Evolutionary conservation across 2,329 filamentous ascomycete genomes (phyloP), one percentile per base, ranked within the genome.

Genomic region (Colletotrichum tanaceti): DNA sequence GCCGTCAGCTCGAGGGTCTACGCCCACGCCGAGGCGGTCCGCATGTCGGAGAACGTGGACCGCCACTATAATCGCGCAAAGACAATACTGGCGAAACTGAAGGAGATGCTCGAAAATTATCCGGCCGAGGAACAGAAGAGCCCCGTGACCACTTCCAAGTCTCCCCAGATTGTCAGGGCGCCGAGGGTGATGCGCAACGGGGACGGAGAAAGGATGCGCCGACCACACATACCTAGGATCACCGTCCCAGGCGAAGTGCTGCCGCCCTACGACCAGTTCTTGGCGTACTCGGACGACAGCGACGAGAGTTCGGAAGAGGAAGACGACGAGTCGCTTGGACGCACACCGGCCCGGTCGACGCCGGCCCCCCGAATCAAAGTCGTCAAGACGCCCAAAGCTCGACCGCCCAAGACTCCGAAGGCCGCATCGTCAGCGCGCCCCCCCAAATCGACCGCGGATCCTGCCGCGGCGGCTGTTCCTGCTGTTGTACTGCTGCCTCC

Each of bases 161-260:
- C 87, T 13, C 87, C 87, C 18, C 84, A 87, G 72, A 74, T 84
- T 71, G 77, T 79, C 16, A 83, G 86, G 52, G 78, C 77, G 10
- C 79, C 82, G 5, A 88, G 87, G 75, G 76, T 84, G 38, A 73
- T 83, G 57, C 82, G 83, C 39, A 79, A 80, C 35, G 82, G 81
- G 35, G 80, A 79, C 58, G 83, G 80, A 5, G 81, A 85, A 61
- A 86, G 80, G 73, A 77, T 81, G 39, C 82, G 80, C 39, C 80
- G 82, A 20, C 84, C 79, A 16, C 78, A 77, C 41, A 82, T 85
- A 5, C 87, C 88, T 6, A 82, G 86, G 49, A 90, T 91, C 53
- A 90, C 88, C 1, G 87, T 91, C 13, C 89, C 89, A 1, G 89
- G 89, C 52, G 88, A 91, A 75, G 89, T 91, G 10, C 80, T 90